Conservation (phyloP, 306 rosid genomes). For the Vachellia collinsii region DNA sequence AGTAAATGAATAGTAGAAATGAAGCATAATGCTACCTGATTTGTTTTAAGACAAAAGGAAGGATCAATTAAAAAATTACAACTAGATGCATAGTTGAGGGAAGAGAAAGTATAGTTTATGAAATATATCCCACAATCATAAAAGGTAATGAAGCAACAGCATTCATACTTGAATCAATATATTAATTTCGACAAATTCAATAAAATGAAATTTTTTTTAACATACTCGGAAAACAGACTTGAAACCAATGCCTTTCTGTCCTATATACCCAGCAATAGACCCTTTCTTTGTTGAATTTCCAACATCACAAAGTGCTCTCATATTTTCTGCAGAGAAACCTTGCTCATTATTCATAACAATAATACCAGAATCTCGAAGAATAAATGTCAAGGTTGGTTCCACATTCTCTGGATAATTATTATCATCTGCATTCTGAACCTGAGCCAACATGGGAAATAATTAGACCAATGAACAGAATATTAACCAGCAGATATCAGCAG, state of each 20-base stretch:
- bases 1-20: neutral
- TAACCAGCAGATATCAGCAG: conserved; percentile 26
- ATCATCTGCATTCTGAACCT: conserved; percentile 99
- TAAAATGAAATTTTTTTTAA: neutral
- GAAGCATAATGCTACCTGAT: neutral
- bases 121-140: conserved; percentile 1
- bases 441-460: conserved; percentile 45
- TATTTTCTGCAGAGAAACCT: conserved; percentile 85
- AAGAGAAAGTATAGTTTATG: neutral
- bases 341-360: conserved; percentile 83
- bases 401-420: conserved; percentile 72
- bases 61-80: conserved; percentile 13
- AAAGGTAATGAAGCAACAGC: conserved; percentile 5
- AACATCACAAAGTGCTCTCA: conserved; percentile 94
- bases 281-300: conserved; percentile 97
- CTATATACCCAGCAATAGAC: conserved; percentile 86
- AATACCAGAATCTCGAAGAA: conserved; percentile 78
- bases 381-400: conserved; percentile 87
- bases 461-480: conserved; percentile 27
- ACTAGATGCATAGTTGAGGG: neutral
- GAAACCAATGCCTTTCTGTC: conserved; percentile 97
- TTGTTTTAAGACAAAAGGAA: neutral
- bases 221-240: conserved; percentile 97
- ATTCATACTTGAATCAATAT: conserved; percentile 18
- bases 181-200: conserved; percentile 19